Percentiles rank a stretch among this genome's conserved stretches.
Conservation (phyloP, 257 asterid genomes). For the Solanum sitiens region DNA sequence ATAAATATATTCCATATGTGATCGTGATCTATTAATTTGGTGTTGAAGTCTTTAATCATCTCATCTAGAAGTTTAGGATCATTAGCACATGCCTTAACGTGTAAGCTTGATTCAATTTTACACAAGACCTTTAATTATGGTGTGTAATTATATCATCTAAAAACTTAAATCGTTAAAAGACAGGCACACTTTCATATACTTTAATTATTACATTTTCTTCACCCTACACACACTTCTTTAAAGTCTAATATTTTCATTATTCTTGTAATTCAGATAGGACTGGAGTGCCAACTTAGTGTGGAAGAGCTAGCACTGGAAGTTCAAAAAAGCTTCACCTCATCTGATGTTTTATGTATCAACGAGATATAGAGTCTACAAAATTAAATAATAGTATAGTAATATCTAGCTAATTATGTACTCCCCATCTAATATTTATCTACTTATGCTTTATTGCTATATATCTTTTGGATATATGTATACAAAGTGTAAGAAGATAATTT, state of each 20-base stretch:
- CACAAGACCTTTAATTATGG: not conserved
- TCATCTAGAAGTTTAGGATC: not conserved
- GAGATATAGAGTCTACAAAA: not conserved
- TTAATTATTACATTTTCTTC: not conserved
- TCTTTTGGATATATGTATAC: not conserved
- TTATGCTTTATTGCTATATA: not conserved
- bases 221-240: not conserved
- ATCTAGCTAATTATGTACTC: not conserved
- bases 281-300: slow-evolving; percentile 86
- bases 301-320: slow-evolving; percentile 81
- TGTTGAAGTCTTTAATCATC: not conserved
- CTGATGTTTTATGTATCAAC: slow-evolving; percentile 12
- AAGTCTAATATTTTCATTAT: not conserved
- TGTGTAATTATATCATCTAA: not conserved
- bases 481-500: not conserved
- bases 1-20: not conserved
- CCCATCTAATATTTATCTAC: not conserved
- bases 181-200: not conserved
- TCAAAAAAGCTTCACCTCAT: slow-evolving; percentile 61
- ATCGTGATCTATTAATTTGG: not conserved
- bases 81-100: not conserved
- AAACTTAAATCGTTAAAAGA: not conserved
- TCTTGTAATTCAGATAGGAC: slow-evolving; percentile 51
- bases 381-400: not conserved
- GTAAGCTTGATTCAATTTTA: not conserved